These are phyloP conservation scores for Diaporthe citriasiana DNA, from an alignment of 2,329 filamentous ascomycete species.

Conservation along the genomic window DNA sequence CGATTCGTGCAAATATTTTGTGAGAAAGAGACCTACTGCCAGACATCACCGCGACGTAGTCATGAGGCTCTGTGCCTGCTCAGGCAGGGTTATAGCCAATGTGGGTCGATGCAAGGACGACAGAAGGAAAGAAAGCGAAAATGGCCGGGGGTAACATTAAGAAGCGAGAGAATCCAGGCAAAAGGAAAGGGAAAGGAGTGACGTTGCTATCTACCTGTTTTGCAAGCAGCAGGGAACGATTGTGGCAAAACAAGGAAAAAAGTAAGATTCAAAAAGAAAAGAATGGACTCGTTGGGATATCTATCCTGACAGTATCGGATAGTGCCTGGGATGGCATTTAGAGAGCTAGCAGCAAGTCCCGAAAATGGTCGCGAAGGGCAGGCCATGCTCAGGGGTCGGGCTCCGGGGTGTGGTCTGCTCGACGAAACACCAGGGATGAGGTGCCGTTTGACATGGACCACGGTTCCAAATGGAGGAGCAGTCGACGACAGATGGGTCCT, in stretches of 20 bases:
- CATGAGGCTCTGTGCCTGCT: conserved; percentile 31
- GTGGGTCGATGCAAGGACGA: conserved; percentile 18
- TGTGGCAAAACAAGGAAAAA: conserved; percentile 25
- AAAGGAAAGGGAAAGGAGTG: not conserved
- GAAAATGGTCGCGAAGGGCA: conserved; percentile 11
- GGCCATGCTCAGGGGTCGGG: conserved; percentile 27
- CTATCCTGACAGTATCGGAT: not conserved
- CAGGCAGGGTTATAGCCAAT: conserved; percentile 13
- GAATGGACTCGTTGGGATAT: conserved; percentile 9
- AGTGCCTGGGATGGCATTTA: conserved; percentile 10
- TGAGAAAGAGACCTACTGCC: conserved; percentile 11
- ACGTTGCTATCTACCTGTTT: not conserved
- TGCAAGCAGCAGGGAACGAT: conserved; percentile 11
- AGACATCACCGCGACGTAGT: conserved; percentile 35
- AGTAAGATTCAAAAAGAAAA: not conserved
- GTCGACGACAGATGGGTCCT: conserved; percentile 22
- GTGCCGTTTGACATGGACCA: conserved; percentile 26
- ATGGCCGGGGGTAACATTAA: conserved; percentile 6
- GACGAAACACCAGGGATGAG: conserved; percentile 29
- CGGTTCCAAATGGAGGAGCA: conserved; percentile 19
- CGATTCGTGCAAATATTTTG: not conserved
- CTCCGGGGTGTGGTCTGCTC: conserved; percentile 14
- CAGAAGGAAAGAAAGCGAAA: not conserved
- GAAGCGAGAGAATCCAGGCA: conserved; percentile 3
- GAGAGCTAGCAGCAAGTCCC: not conserved